Conservation (phyloP, 176 grass and related monocot genomes). For the Hordeum marinum region DNA sequence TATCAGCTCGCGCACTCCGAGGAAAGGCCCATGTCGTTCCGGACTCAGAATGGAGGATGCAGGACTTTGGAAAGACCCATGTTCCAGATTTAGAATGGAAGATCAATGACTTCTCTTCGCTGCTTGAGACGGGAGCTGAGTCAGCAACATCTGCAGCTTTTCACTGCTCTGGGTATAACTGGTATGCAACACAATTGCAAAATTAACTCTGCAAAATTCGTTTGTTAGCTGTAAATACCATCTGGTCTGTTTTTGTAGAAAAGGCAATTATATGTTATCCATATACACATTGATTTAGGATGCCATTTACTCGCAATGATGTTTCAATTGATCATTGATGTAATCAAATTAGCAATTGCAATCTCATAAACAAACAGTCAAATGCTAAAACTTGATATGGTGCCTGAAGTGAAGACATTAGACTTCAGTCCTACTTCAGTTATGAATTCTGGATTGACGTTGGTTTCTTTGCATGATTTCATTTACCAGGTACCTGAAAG, state of each 20-base stretch:
- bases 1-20: not conserved
- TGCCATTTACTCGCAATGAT: not conserved
- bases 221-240: not conserved
- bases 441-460: not conserved
- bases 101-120: slow-evolving; percentile 29
- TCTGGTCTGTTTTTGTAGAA: not conserved
- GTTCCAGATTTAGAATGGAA: slow-evolving; percentile 27
- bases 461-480: not conserved
- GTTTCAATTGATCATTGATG: not conserved
- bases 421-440: not conserved
- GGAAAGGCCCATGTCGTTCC: not conserved
- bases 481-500: not conserved
- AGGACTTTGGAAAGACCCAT: slow-evolving; percentile 18
- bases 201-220: not conserved
- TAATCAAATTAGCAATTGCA: not conserved
- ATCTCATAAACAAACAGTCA: not conserved
- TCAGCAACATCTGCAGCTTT: not conserved
- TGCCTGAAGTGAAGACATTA: not conserved
- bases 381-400: not conserved
- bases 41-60: slow-evolving; percentile 23
- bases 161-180: not conserved
- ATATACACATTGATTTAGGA: not conserved
- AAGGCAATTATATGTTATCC: not conserved
- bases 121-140: slow-evolving; percentile 3
- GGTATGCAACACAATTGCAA: not conserved